Conservation (phyloP, 192 early-diverging fungal species). For the Backusella morwellensis region DNA sequence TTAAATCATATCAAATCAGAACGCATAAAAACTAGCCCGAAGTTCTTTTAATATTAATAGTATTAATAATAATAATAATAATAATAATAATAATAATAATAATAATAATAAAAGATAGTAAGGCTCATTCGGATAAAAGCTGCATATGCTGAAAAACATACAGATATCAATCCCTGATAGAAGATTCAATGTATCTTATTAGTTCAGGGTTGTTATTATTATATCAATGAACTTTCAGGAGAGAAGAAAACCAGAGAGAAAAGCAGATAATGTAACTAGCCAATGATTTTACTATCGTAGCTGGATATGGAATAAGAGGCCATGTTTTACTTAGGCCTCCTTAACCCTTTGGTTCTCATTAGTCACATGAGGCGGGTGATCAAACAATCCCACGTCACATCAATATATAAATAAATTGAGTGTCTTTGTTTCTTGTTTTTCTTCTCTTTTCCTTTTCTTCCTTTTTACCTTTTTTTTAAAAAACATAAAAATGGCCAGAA, state of each 20-base stretch:
- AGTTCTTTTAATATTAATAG: too few species aligned
- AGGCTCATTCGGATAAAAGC: not conserved
- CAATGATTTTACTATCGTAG: not conserved
- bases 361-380: slow-evolving; percentile 5
- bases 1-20: too few species aligned
- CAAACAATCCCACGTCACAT: slow-evolving; percentile 2
- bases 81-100: too few species aligned
- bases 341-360: not conserved
- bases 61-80: too few species aligned
- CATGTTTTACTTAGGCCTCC: not conserved
- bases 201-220: not conserved
- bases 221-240: not conserved
- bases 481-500: slow-evolving; percentile 48
- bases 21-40: too few species aligned
- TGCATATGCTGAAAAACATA: not conserved
- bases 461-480: not conserved
- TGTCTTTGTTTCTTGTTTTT: not conserved
- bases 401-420: not conserved
- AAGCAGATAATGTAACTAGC: not conserved
- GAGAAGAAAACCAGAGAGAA: not conserved
- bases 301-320: not conserved
- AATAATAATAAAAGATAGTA: not conserved
- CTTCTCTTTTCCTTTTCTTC: slow-evolving; percentile 1
- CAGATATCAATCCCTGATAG: not conserved
- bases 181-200: not conserved